phyloP scores from a whole-genome alignment of 345 rosid genomes.

The Cardamine resedifolia region DNA sequence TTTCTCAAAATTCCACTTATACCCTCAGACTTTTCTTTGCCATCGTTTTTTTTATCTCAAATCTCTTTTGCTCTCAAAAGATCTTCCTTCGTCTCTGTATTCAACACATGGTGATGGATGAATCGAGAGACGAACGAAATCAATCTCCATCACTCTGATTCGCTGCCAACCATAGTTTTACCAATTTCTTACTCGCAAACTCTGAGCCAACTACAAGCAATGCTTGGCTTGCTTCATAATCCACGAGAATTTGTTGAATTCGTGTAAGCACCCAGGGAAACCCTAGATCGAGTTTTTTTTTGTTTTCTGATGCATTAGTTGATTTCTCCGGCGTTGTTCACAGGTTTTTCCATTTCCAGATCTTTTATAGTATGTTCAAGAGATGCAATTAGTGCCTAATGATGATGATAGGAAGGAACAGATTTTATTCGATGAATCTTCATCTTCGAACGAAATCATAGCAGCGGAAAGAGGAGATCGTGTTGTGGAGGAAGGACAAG shows the following conservation, averaged over 20 bases:
- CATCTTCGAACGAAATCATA: constrained; percentile 67
- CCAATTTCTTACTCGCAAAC: constrained; percentile 1
- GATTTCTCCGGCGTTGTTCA: background rate
- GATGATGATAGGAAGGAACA: constrained; percentile 70
- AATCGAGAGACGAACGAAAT: background rate
- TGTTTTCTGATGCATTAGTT: background rate
- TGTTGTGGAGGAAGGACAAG: constrained; percentile 44
- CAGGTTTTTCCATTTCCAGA: constrained; percentile 22
- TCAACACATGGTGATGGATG: constrained; percentile 29
- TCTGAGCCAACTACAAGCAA: constrained; percentile 5
- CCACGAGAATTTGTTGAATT: constrained; percentile 24
- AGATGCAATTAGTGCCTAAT: constrained; percentile 83
- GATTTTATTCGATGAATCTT: constrained; percentile 57
- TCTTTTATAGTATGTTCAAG: constrained; percentile 43
- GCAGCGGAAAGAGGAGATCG: constrained; percentile 45
- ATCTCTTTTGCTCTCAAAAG: background rate
- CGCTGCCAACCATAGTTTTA: background rate
- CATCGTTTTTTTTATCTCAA: constrained; percentile 12
- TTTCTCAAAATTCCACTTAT: background rate
- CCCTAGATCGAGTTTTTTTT: constrained; percentile 3
- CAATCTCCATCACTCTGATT: background rate
- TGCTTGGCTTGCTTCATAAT: constrained; percentile 25
- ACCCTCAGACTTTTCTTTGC: constrained; percentile 27
- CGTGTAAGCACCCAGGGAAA: constrained; percentile 3
- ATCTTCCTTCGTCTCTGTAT: constrained; percentile 28